Evolutionary conservation across 305 asterid genomes (phyloP).

Genomic region (Fraxinus greggii): DNA sequence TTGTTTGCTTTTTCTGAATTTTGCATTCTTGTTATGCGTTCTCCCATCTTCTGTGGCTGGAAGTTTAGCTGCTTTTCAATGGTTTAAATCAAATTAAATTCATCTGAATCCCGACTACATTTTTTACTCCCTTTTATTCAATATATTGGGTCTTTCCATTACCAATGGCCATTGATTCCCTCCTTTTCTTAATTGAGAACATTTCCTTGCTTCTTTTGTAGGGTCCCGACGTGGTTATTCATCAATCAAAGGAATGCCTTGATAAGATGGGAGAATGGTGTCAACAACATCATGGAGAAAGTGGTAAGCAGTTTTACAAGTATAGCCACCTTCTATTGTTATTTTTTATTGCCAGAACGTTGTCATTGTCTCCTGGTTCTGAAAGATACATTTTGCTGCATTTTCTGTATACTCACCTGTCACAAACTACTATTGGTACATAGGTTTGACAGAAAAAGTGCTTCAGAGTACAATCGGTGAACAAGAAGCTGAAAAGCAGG

Average conservation of each 20-base stretch:
- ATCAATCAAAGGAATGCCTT: constrained; percentile 74
- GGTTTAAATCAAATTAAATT: background rate
- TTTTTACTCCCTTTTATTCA: background rate
- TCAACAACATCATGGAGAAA: constrained; percentile 77
- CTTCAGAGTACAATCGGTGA: constrained; percentile 68
- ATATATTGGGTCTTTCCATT: background rate
- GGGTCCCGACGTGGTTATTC: constrained; percentile 94
- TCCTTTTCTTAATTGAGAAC: constrained; percentile 7
- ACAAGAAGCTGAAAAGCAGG: constrained; percentile 85
- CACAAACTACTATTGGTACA: constrained; percentile 26
- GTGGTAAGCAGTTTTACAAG: constrained; percentile 54
- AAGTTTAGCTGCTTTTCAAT: background rate
- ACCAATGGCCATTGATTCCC: background rate
- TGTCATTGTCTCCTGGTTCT: background rate
- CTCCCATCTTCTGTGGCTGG: background rate
- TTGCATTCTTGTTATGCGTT: background rate
- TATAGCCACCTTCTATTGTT: constrained; percentile 14
- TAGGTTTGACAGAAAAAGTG: constrained; percentile 87
- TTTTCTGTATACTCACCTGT: constrained; percentile 11
- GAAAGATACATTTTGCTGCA: constrained; percentile 1
- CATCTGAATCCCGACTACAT: background rate
- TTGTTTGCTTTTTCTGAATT: constrained; percentile 19
- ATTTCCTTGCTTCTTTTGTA: constrained; percentile 22
- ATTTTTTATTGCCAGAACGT: background rate
- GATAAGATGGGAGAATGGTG: constrained; percentile 97